Evolutionary conservation across 129 eudicot species (phyloP).

Genomic region (Tagetes erecta): DNA sequence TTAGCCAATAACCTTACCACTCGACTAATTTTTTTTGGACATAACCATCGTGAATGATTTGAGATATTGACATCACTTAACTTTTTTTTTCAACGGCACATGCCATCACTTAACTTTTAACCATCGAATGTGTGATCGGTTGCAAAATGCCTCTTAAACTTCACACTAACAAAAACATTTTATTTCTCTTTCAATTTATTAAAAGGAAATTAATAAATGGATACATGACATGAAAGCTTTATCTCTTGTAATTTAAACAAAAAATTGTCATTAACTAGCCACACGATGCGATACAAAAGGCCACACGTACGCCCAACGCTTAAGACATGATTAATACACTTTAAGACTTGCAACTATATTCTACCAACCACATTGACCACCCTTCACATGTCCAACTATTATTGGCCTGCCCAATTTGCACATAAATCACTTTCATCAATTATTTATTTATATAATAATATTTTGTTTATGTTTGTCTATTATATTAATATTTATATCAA

Average conservation of each 20-base stretch:
- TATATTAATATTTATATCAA: background rate
- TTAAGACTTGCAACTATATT: slow-evolving; percentile 31
- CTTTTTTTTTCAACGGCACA: no score
- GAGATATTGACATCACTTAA: no score
- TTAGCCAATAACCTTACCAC: no score
- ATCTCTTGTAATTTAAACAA: background rate
- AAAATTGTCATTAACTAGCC: background rate
- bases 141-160: no score
- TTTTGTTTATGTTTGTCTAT: background rate
- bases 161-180: no score
- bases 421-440: background rate
- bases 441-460: background rate
- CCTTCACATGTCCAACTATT: slow-evolving; percentile 24
- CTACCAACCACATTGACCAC: slow-evolving; percentile 36
- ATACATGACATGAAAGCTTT: background rate
- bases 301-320: slow-evolving; percentile 34
- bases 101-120: no score
- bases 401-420: slow-evolving; percentile 31
- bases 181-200: no score
- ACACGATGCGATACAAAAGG: slow-evolving; percentile 14
- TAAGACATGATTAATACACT: slow-evolving; percentile 17
- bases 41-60: no score
- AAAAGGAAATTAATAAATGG: background rate
- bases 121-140: no score
- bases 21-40: no score